Percentiles rank a stretch among this genome's conserved stretches.
Conservation (phyloP, 495 filamentous ascomycete species). For the Letharia lupina region DNA sequence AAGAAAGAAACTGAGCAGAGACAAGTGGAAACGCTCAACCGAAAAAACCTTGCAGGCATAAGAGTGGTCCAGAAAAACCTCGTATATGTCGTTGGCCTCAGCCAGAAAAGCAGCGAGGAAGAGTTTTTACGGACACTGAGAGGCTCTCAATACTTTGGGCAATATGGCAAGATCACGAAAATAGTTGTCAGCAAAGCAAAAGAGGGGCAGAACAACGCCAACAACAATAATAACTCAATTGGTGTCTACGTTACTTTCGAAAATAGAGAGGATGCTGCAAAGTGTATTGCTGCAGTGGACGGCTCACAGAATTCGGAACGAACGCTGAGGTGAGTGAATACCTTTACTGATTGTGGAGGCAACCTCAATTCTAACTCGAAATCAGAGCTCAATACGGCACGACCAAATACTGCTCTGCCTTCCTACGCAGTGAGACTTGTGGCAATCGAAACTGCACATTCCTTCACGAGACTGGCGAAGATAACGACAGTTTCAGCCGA, state of each 20-base stretch:
- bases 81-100: slow-evolving; percentile 94
- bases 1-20: slow-evolving; percentile 94
- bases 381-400: slow-evolving; percentile 86
- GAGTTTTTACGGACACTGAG: slow-evolving; percentile 80
- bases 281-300: slow-evolving; percentile 86
- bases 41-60: slow-evolving; percentile 90
- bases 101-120: slow-evolving; percentile 82
- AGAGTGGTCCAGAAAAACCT: slow-evolving; percentile 97
- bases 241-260: slow-evolving; percentile 97
- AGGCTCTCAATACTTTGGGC: slow-evolving; percentile 87
- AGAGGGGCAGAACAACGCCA: slow-evolving; percentile 58
- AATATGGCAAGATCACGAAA: slow-evolving; percentile 97
- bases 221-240: slow-evolving; percentile 69
- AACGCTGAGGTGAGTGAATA: slow-evolving; percentile 50
- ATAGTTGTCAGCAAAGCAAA: slow-evolving; percentile 97
- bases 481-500: slow-evolving; percentile 90
- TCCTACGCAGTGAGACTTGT: slow-evolving; percentile 85
- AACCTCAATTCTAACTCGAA: slow-evolving; percentile 25
- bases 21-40: slow-evolving; percentile 88
- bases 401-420: slow-evolving; percentile 98
- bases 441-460: slow-evolving; percentile 96
- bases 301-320: slow-evolving; percentile 85
- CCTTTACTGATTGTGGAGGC: not conserved
- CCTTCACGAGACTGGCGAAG: slow-evolving; percentile 91
- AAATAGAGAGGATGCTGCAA: slow-evolving; percentile 73